Conservation (phyloP, 2,329 filamentous ascomycete genomes). For the Colletotrichum lini region DNA sequence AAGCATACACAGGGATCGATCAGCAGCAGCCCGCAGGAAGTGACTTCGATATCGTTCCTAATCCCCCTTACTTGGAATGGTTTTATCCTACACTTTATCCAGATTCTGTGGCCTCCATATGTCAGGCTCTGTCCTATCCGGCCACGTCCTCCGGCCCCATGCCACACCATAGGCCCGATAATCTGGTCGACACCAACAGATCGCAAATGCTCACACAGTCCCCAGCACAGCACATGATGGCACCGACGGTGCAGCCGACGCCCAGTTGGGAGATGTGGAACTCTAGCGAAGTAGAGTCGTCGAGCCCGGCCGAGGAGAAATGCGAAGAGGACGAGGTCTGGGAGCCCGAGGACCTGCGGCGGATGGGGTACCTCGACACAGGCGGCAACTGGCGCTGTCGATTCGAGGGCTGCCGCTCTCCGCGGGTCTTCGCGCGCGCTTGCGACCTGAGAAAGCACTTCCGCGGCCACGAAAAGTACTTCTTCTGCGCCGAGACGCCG, state of each 20-base stretch:
- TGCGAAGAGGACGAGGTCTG: conserved; percentile 16
- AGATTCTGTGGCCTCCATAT: conserved; percentile 4
- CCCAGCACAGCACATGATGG: background rate
- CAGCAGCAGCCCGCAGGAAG: background rate
- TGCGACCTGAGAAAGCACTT: conserved; percentile 32
- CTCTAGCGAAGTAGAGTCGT: background rate
- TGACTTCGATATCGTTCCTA: background rate
- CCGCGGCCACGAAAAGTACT: conserved; percentile 31
- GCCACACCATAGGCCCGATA: conserved; percentile 15
- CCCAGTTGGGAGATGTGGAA: conserved; percentile 14
- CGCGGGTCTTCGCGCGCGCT: conserved; percentile 22
- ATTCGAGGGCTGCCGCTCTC: conserved; percentile 14
- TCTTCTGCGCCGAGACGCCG: conserved; percentile 31
- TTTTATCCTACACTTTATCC: conserved; percentile 15
- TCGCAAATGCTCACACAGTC: background rate
- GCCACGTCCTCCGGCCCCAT: background rate
- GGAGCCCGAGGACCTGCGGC: conserved; percentile 25
- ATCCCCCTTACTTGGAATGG: conserved; percentile 16
- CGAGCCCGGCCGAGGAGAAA: conserved; percentile 14
- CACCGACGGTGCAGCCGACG: background rate
- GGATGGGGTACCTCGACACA: conserved; percentile 33
- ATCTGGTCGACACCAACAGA: conserved; percentile 9
- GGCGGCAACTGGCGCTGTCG: conserved; percentile 30
- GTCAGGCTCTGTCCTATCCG: conserved; percentile 17
- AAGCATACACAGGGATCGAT: background rate